These are phyloP conservation scores for Mycosarcoma maydis DNA, from an alignment of 1,284 basidiomycete species.

Conservation along the genomic window DNA sequence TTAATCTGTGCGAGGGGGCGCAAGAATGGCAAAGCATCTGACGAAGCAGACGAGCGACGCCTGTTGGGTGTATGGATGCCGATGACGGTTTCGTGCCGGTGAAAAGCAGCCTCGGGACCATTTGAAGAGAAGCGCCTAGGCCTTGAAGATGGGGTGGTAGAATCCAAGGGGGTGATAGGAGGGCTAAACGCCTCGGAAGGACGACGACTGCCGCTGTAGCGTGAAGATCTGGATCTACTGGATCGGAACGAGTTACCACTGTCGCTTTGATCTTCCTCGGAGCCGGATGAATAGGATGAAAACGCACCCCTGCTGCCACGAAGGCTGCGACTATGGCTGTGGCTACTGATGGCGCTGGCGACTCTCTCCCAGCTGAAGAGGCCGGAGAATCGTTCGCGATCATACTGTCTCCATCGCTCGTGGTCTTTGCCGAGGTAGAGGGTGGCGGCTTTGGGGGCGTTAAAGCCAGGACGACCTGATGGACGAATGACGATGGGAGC, in stretches of 20 bases:
- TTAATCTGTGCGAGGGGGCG: conserved; percentile 52
- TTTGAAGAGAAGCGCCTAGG: conserved; percentile 53
- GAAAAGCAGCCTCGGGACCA: conserved; percentile 55
- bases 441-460: conserved; percentile 50
- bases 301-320: conserved; percentile 32
- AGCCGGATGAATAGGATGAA: conserved; percentile 34
- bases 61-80: conserved; percentile 60
- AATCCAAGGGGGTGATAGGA: conserved; percentile 35
- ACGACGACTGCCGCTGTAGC: conserved; percentile 27
- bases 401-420: conserved; percentile 61
- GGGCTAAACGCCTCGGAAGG: conserved; percentile 30
- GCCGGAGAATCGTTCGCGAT: conserved; percentile 44
- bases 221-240: conserved; percentile 35
- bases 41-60: conserved; percentile 36
- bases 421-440: conserved; percentile 63
- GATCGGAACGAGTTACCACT: conserved; percentile 36
- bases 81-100: conserved; percentile 59
- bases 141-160: conserved; percentile 3
- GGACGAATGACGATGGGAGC: conserved; percentile 43
- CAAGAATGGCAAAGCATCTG: conserved; percentile 20
- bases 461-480: conserved; percentile 43
- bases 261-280: conserved; percentile 42
- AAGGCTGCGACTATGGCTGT: conserved; percentile 26
- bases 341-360: conserved; percentile 44
- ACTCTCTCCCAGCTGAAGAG: conserved; percentile 39